Evolutionary conservation across 2,329 filamentous ascomycete species (phyloP).

Genomic region (Mycosphaerella sp.): DNA sequence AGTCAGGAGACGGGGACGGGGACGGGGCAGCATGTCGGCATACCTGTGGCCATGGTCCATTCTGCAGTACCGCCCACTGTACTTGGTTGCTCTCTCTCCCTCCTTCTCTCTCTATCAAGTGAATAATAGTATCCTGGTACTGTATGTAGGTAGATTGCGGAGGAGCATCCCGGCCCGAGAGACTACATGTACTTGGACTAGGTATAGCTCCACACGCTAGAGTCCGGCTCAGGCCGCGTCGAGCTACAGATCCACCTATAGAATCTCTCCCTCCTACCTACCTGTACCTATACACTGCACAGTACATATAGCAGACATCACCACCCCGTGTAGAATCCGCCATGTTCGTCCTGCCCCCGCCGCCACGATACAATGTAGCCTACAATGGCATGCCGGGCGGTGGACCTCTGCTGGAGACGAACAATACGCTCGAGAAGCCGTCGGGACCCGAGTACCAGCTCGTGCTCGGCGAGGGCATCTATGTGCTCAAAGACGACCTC

Average conservation of each 20-base stretch:
- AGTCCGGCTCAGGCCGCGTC: no score
- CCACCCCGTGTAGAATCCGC: neutral
- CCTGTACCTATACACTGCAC: no score
- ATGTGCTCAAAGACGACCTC: constrained; percentile 82
- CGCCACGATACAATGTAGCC: constrained; percentile 64
- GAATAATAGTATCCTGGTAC: neutral
- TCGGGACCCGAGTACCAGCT: constrained; percentile 80
- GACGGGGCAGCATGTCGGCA: no score
- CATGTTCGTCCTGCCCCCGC: constrained; percentile 17
- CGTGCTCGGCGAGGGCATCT: constrained; percentile 90
- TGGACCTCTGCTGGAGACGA: constrained; percentile 80
- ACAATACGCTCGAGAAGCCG: constrained; percentile 77
- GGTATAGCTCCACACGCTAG: no score
- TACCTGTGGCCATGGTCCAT: constrained; percentile 21
- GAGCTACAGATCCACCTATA: no score
- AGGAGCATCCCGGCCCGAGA: neutral
- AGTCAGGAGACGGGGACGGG: no score
- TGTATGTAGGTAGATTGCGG: neutral
- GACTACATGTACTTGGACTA: no score
- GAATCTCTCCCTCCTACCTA: no score
- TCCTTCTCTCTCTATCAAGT: no score
- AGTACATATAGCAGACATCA: neutral
- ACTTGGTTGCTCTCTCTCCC: no score
- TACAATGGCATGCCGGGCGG: constrained; percentile 59
- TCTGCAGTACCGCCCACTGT: no score